These are phyloP conservation scores for Dactylorhiza incarnata DNA, from an alignment of 106 monocot genomes.

Conservation along the genomic window DNA sequence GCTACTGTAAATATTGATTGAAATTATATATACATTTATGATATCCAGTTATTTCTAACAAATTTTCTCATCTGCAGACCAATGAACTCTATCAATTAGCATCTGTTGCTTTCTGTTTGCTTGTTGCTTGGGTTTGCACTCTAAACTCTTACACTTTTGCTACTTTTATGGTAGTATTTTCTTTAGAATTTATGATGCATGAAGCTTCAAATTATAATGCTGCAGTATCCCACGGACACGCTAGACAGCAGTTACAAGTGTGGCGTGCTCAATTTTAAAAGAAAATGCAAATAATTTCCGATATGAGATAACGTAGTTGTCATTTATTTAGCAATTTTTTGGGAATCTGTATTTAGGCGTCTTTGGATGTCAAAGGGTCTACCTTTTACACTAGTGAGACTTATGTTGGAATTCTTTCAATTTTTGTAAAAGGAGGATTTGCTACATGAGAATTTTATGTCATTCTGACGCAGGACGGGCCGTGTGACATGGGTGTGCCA, in stretches of 20 bases:
- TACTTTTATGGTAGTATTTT: neutral
- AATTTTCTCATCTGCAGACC: conserved; percentile 64
- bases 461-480: too few species aligned
- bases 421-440: neutral
- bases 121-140: conserved; percentile 89
- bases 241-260: neutral
- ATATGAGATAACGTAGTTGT: too few species aligned
- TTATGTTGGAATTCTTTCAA: neutral
- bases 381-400: too few species aligned
- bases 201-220: neutral
- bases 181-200: neutral
- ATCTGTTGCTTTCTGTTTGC: conserved; percentile 94
- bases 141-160: conserved; percentile 1
- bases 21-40: neutral
- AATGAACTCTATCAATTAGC: conserved; percentile 98
- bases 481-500: too few species aligned
- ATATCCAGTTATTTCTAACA: neutral
- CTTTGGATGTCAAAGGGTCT: too few species aligned
- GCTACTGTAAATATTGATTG: neutral
- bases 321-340: too few species aligned
- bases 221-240: neutral
- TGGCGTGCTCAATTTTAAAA: neutral
- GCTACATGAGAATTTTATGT: too few species aligned
- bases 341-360: too few species aligned
- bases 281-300: too few species aligned